phyloP scores from a whole-genome alignment of 345 rosid species.

The Diplotaxis tenuifolia region DNA sequence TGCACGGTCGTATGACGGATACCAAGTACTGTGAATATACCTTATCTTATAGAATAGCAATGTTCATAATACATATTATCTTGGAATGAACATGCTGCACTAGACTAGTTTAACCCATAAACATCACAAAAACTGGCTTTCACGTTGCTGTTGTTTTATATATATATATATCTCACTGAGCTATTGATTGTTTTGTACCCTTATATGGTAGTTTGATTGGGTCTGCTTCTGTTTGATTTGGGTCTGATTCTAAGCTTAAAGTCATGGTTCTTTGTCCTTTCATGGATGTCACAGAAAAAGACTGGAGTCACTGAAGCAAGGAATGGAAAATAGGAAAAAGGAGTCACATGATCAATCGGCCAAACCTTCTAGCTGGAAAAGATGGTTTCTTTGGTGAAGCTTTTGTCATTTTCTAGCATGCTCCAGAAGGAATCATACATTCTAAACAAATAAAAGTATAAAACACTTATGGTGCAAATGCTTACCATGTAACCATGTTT shows the following conservation, averaged over 20 bases:
- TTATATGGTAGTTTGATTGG: background rate
- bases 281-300: constrained; percentile 49
- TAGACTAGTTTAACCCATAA: background rate
- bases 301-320: constrained; percentile 63
- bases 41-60: background rate
- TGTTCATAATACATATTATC: background rate
- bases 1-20: constrained; percentile 88
- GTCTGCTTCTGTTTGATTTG: background rate
- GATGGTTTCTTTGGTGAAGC: background rate
- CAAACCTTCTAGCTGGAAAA: constrained; percentile 17
- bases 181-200: background rate
- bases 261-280: background rate
- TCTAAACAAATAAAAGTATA: background rate
- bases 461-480: background rate
- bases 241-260: background rate
- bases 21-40: constrained; percentile 51
- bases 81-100: background rate
- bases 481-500: background rate
- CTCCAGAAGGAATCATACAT: background rate
- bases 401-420: background rate
- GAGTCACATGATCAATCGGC: constrained; percentile 43
- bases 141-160: background rate
- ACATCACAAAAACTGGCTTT: background rate
- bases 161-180: background rate
- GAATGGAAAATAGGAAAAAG: constrained; percentile 56